Percentiles rank a stretch among this genome's conserved stretches.
Evolutionary conservation across 1,284 basidiomycete species (phyloP).

Genomic region (Tilletia indica): DNA sequence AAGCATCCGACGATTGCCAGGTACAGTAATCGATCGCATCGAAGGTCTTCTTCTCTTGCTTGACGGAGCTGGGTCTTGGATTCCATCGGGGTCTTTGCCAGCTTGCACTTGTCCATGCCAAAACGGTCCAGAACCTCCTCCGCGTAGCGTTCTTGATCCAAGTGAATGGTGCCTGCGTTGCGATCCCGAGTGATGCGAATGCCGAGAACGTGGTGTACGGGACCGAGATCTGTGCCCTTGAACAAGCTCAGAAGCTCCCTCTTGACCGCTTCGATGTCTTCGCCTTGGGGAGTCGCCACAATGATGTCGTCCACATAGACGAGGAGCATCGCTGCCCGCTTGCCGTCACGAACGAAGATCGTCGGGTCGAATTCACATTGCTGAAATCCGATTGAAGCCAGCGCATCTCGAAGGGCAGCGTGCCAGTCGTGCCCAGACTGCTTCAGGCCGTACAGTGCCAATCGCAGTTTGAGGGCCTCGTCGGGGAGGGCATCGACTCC

Average conservation of each 20-base stretch:
- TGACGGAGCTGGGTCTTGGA: neutral
- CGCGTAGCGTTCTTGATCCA: neutral
- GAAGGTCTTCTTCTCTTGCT: neutral
- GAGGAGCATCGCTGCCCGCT: neutral
- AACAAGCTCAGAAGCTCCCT: neutral
- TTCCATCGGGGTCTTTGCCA: neutral
- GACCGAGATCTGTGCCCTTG: slow-evolving; percentile 8
- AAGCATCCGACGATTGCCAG: slow-evolving; percentile 2
- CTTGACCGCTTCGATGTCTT: slow-evolving; percentile 1
- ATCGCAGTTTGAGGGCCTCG: neutral
- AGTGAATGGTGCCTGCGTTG: neutral
- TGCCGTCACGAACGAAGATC: neutral
- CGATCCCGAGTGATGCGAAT: neutral
- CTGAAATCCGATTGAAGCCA: neutral
- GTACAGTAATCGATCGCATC: neutral
- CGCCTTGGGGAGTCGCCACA: neutral
- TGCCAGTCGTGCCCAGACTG: slow-evolving; percentile 13
- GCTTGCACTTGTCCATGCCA: neutral
- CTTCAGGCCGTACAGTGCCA: slow-evolving; percentile 4
- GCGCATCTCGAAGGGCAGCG: neutral
- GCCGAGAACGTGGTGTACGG: neutral
- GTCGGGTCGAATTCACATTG: neutral
- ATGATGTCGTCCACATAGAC: slow-evolving; percentile 14
- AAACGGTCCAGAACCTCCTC: neutral
- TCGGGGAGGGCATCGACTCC: neutral